Conservation (phyloP, 2,329 filamentous ascomycete species). For the Fusarium concolor region DNA sequence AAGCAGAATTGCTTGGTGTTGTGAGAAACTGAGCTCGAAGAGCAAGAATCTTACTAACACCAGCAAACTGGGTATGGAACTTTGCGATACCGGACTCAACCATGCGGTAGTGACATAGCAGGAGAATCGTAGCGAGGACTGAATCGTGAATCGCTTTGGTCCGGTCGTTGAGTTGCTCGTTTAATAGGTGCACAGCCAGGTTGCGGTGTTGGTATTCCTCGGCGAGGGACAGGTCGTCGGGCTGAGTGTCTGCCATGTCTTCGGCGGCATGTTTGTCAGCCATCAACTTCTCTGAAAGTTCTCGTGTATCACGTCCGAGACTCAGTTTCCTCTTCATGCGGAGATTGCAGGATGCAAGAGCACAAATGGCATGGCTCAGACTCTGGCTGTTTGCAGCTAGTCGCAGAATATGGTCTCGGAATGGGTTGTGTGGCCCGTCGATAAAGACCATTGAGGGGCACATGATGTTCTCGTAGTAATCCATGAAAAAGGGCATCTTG, state of each 20-base stretch:
- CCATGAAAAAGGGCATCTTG: constrained; percentile 88
- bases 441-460: constrained; percentile 92
- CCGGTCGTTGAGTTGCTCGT: constrained; percentile 83
- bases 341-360: constrained; percentile 87
- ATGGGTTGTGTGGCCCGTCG: constrained; percentile 87
- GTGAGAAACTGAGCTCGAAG: constrained; percentile 68
- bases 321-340: constrained; percentile 82
- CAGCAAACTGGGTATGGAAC: constrained; percentile 92
- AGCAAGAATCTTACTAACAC: constrained; percentile 88
- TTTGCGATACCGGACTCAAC: constrained; percentile 93
- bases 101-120: constrained; percentile 92
- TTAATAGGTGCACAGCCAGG: constrained; percentile 82
- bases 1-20: constrained; percentile 77
- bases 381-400: constrained; percentile 82
- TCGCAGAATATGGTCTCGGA: constrained; percentile 82
- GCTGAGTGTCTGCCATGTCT: constrained; percentile 58
- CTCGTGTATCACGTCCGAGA: constrained; percentile 67
- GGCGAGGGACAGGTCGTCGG: constrained; percentile 74
- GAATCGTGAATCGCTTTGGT: constrained; percentile 83
- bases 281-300: constrained; percentile 61
- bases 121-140: constrained; percentile 85
- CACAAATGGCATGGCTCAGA: constrained; percentile 92
- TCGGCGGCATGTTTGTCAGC: constrained; percentile 60
- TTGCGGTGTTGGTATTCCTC: constrained; percentile 87
- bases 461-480: constrained; percentile 94